Evolutionary conservation across 352 stramenopile genomes (phyloP), one percentile per base, ranked within the genome.

Genomic region (Phytophthora multivora): DNA sequence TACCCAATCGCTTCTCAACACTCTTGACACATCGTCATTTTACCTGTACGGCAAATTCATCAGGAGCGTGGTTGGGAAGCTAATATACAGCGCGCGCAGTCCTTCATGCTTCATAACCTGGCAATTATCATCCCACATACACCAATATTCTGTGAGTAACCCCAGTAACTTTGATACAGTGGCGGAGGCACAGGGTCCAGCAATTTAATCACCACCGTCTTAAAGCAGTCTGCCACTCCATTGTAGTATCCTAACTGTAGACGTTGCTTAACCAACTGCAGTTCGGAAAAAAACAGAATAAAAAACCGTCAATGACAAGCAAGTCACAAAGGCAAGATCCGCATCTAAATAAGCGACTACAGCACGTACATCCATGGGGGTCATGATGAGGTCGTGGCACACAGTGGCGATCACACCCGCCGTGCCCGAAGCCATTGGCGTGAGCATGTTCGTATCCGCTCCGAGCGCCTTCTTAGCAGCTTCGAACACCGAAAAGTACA

Each of bases 201-300:
- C 52, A 69, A 59, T 16, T 35, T 63, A 66, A 69, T 71, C 66
- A 69, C 61, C 76, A 92, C 83, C 68, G 77, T 88, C 45, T 87
- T 76, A 57, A 98, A 89, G 69, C 92, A 97, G 73, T 98, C 83
- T 12, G 64, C 45, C 16, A 98, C 85, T 63, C 95, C 96, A 30
- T 76, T 80, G 79, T 99, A 99, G 77, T 99, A 98, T 51, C 98
- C 97, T 62, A 99, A 88, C 79, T 99, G 98, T 67, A 99, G 81
- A 28, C 98, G 87, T 80, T 99, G 98, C 83, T 99, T 99, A 41
- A 99, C 75, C 0, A 99, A 97, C 84, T 93, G 46, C 33, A 58
- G 9, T 25, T n/a, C 15, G 28, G 33, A 19, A 46, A 52, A 30
- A 13, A 39, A 31, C 6, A 8, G n/a, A 15, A 28, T 3, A 36